Evolutionary conservation across 495 filamentous ascomycete species (phyloP).

Genomic region (Hyaloscypha variabilis): DNA sequence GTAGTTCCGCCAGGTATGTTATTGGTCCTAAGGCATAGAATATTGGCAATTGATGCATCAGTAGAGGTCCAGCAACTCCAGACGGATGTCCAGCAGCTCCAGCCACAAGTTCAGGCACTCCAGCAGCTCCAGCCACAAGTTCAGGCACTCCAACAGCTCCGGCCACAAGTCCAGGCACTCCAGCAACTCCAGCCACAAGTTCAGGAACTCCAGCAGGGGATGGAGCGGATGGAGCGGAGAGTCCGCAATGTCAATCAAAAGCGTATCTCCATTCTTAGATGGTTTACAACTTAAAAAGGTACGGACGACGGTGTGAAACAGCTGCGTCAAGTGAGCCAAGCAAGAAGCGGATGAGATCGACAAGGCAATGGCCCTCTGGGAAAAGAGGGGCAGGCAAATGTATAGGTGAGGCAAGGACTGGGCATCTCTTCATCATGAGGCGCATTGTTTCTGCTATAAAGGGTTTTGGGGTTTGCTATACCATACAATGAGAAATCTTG

Average conservation of each 20-base stretch:
- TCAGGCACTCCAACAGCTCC: constrained; percentile 5
- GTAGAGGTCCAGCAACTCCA: constrained; percentile 7
- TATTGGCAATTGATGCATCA: constrained; percentile 6
- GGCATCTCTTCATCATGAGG: too few relatives aligned
- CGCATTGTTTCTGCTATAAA: too few relatives aligned
- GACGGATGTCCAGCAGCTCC: constrained; percentile 2
- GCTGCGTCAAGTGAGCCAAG: too few relatives aligned
- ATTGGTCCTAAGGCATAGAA: constrained; percentile 1
- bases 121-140: constrained; percentile 4
- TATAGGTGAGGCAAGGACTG: too few relatives aligned
- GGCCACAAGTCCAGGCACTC: constrained; percentile 3
- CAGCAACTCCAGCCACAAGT: constrained; percentile 4
- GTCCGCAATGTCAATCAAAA: constrained; percentile 5
- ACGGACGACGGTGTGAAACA: too few relatives aligned
- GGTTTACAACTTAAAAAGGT: constrained; percentile 5
- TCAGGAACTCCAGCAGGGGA: neutral
- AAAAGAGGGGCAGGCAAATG: too few relatives aligned
- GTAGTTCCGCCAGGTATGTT: constrained; percentile 4
- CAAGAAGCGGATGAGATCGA: too few relatives aligned
- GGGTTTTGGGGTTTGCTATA: too few relatives aligned
- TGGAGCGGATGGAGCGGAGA: constrained; percentile 6
- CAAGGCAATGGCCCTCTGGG: too few relatives aligned
- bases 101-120: constrained; percentile 6
- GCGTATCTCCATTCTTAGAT: constrained; percentile 5
- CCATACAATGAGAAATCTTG: too few relatives aligned